A percentile compares a stretch with the other conserved stretches of the same genome.
phyloP scores from a whole-genome alignment of 257 asterid genomes.

The Solanum lycopersicoides region DNA sequence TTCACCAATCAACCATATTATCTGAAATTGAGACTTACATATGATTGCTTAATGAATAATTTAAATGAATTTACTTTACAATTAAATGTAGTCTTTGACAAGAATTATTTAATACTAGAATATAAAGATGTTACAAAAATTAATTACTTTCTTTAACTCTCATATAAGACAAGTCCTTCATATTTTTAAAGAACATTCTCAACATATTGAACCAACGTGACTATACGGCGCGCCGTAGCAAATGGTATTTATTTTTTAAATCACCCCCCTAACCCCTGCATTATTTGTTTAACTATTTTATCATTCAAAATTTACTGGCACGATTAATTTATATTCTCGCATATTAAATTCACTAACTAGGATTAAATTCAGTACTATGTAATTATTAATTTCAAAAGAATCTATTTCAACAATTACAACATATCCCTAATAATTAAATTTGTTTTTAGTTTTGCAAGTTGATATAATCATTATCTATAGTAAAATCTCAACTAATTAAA shows the following conservation, averaged over 20 bases:
- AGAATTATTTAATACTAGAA: background rate
- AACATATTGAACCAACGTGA: background rate
- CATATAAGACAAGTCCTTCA: background rate
- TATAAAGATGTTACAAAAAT: background rate
- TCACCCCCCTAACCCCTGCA: background rate
- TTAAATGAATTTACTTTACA: background rate
- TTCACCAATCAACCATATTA: background rate
- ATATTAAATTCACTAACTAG: background rate
- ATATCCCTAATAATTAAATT: background rate
- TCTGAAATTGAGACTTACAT: background rate
- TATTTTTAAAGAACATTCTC: background rate
- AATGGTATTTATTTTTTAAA: background rate
- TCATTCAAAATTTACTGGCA: background rate
- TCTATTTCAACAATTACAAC: background rate
- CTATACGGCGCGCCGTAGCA: background rate
- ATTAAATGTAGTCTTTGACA: background rate
- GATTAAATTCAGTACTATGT: background rate
- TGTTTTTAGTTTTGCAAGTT: background rate
- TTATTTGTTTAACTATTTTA: background rate
- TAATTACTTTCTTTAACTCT: background rate
- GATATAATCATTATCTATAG: background rate
- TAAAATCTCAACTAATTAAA: background rate
- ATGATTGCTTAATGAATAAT: background rate
- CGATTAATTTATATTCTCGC: background rate
- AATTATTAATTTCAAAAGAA: background rate